Base-by-base conservation (phyloP, 2,329 filamentous ascomycete genomes). In the Dothiorella sarmentorum region DNA sequence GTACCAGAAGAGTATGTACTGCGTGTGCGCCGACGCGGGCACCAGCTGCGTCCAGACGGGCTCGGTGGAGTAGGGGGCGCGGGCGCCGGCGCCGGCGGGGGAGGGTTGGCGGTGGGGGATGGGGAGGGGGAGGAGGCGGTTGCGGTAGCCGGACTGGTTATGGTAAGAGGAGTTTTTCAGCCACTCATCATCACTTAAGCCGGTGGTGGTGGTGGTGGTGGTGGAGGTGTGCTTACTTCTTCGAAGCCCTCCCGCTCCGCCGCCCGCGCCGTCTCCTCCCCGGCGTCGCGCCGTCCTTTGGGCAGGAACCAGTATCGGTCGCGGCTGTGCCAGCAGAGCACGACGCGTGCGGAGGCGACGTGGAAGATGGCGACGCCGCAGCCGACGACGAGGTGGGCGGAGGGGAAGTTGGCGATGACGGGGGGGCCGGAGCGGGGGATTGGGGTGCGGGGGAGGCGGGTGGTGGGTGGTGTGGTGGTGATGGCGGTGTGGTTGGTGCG, bases 311-410 rank as follows among this genome's bases (percentile, higher is more conserved):
- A 80, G 63, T 76, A 76, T 7, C 64, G 58, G 56, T 76, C 69
- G 11, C 62, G 59, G 13, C 65, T 66, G 59, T 78, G 75, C 61
- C 75, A 77, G 68, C 78, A 80, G 10, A 81, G 65, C 1, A 81
- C 78, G 1, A 80, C 77, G 37, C 78, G 67, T 5, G 66, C 64
- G 7, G 72, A 71, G 1, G 76, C 75, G 22, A 81, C 63, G 61
- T 81, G 79, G 67, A 81, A 81, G 38, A 81, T 81, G 2, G 77
- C 78, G 0, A 79, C 76, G 13, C 79, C 79, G 15, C 68, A 71
- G 31, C 72, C 73, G 33, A 75, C 65, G 3, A 52, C 52, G 15
- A 60, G 47, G 51, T 56, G 38, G 22, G 40, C 29, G 7, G 49
- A 60, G 15, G 38, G 26, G 22, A 56, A 60, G 29, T 56, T 55